phyloP scores from a whole-genome alignment of 352 stramenopile genomes.

The Discostella stelligera region DNA sequence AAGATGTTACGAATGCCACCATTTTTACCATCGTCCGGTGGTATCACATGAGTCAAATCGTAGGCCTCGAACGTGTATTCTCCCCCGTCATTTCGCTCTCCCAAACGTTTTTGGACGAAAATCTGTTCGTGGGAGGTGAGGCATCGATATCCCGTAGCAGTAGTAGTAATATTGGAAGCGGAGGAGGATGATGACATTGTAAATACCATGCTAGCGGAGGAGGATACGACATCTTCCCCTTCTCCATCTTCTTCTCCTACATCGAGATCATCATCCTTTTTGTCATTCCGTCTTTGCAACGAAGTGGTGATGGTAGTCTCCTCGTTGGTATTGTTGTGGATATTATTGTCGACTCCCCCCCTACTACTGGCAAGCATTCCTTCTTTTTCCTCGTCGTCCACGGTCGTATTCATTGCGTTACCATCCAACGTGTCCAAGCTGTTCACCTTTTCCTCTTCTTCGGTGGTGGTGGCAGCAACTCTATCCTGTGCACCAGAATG shows the following conservation, averaged over 20 bases:
- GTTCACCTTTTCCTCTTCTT: slow-evolving; percentile 16
- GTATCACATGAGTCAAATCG: slow-evolving; percentile 34
- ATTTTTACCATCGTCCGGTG: not conserved
- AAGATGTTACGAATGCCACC: too few species aligned
- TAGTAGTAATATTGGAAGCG: not conserved
- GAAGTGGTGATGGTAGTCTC: not conserved
- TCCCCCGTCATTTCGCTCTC: slow-evolving; percentile 2
- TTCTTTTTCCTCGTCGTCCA: not conserved
- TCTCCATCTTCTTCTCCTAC: too few species aligned
- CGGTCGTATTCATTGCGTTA: not conserved
- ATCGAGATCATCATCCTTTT: not conserved
- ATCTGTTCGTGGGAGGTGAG: slow-evolving; percentile 10
- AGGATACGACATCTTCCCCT: not conserved
- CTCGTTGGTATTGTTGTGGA: not conserved
- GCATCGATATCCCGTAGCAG: not conserved
- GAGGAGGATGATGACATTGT: not conserved
- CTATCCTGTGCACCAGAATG: too few species aligned
- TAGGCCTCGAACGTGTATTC: slow-evolving; percentile 45
- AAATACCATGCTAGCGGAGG: not conserved
- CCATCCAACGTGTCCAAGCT: slow-evolving; percentile 6
- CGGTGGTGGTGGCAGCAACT: not conserved
- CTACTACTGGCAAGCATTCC: not conserved
- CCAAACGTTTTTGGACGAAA: slow-evolving; percentile 11
- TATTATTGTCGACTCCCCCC: too few species aligned
- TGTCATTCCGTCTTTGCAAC: slow-evolving; percentile 4